Base-by-base conservation (phyloP, 305 asterid genomes). In the Euphrasia arctica region DNA sequence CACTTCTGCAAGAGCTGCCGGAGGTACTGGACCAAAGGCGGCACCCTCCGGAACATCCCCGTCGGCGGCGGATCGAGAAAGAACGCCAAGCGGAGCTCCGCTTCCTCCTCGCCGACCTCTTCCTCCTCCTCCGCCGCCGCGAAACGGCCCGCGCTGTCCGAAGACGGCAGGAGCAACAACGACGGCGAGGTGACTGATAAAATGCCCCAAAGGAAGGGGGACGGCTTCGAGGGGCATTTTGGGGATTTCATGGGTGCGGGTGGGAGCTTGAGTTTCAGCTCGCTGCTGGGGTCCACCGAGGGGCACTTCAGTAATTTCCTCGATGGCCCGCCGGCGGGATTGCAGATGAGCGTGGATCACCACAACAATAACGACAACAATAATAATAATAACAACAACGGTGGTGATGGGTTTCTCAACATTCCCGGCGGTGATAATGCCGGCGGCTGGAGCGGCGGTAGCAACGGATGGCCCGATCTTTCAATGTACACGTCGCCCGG, bases 11-110 rank as follows among this genome's bases (percentile, higher is more conserved):
- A 88, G 83, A 81, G 66, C 65, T 88, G 96, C 80, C 62, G 81
- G 36, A 71, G 96, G 65, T 90, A 90, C 70, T 88, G 96, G 97
- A 90, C 97, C 5, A 90, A 88, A 72, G 96, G 97, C 70, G 97
- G 97, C 57, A 81, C 88, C 27, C 80, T 90, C 60, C 58, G 97
- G 0, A 90, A 88, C 85, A 84, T 90, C 67, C 97, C 96, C 0
- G 87, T 90, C 68, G 97, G 97, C 63, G 96, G 97, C 14, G 93
- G 91, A 29, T 78, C 95, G 8, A 68, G 95, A 49, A 90, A 88
- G 80, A 82, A 73, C 74, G 66, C 87, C 70, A 87, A 87, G 68
- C 91, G 95, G 41, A 58, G 75, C 75, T 70, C 94, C 58, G 60
- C 83, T 34, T 58, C 83, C 14, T 22, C 78, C 79, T 29, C 66